phyloP scores from a whole-genome alignment of 345 rosid genomes.

The Capsella bursapastoris region DNA sequence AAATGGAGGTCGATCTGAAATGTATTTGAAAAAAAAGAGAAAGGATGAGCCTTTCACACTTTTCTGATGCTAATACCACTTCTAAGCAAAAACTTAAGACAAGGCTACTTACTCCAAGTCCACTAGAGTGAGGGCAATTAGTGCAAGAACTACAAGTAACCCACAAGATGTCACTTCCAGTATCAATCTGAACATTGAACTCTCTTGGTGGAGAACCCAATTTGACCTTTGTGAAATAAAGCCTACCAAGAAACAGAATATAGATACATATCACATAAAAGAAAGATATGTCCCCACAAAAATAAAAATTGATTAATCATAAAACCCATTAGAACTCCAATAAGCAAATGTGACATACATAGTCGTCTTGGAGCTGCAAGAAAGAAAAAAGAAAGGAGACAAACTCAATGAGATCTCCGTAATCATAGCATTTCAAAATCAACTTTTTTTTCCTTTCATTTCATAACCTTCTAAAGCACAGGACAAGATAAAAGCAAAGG shows the following conservation, averaged over 20 bases:
- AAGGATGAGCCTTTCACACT: constrained; percentile 27
- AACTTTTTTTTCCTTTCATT: background rate
- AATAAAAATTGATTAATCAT: background rate
- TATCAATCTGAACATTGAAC: constrained; percentile 97
- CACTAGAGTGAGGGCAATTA: constrained; percentile 86
- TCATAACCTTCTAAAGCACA: constrained; percentile 1
- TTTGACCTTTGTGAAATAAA: constrained; percentile 93
- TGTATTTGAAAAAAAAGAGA: background rate
- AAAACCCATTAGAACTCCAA: constrained; percentile 39
- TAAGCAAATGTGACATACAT: constrained; percentile 44
- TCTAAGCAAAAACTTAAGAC: constrained; percentile 30
- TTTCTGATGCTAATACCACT: constrained; percentile 14
- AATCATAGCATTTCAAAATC: constrained; percentile 11
- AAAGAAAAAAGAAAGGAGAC: constrained; percentile 33
- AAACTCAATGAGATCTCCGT: constrained; percentile 25
- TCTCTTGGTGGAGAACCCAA: constrained; percentile 95
- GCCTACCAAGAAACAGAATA: constrained; percentile 56
- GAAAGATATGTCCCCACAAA: background rate
- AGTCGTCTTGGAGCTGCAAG: constrained; percentile 50
- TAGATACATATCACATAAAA: constrained; percentile 26
- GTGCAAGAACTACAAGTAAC: constrained; percentile 81
- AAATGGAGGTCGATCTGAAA: constrained; percentile 76
- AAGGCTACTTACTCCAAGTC: constrained; percentile 71
- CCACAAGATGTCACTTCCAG: constrained; percentile 96
- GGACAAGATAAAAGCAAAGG: background rate